These are phyloP conservation scores for Atkinsonella texensis DNA, from an alignment of 2,329 filamentous ascomycete genomes.

Conservation along the genomic window DNA sequence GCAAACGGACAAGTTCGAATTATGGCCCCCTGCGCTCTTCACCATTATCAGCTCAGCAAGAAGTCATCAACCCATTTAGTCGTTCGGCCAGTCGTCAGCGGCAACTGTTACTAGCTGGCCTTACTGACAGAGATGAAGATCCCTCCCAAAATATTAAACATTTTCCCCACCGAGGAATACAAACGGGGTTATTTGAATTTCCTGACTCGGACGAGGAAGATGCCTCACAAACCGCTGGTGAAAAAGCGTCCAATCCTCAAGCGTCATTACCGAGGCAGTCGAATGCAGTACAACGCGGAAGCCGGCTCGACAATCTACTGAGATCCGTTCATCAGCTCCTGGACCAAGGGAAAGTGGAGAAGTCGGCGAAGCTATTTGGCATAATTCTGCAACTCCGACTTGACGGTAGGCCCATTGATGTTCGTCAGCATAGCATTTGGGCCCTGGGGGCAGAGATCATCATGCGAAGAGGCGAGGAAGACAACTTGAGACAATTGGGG, in stretches of 20 bases:
- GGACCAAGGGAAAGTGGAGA: constrained; percentile 54
- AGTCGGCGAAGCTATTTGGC: constrained; percentile 64
- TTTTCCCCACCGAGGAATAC: constrained; percentile 39
- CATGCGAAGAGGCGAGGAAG: constrained; percentile 44
- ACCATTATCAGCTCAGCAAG: constrained; percentile 13
- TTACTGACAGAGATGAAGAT: constrained; percentile 33
- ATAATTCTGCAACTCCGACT: constrained; percentile 50
- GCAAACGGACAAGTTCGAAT: constrained; percentile 1
- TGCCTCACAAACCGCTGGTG: no score
- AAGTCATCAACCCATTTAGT: constrained; percentile 42
- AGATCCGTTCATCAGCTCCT: constrained; percentile 63
- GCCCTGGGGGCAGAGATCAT: constrained; percentile 75
- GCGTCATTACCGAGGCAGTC: constrained; percentile 4
- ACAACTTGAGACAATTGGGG: not conserved
- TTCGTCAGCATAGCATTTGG: constrained; percentile 63
- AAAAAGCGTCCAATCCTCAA: not conserved
- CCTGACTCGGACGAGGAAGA: constrained; percentile 36
- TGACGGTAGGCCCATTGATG: constrained; percentile 41
- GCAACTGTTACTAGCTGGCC: constrained; percentile 42
- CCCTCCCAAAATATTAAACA: constrained; percentile 25
- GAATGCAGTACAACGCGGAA: constrained; percentile 11
- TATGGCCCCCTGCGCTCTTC: constrained; percentile 7
- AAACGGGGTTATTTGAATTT: not conserved
- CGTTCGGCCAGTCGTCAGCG: constrained; percentile 37
- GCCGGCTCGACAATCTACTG: constrained; percentile 55